Evolutionary conservation across 2,329 filamentous ascomycete genomes (phyloP).

Genomic region (Dactylonectria estremocensis): DNA sequence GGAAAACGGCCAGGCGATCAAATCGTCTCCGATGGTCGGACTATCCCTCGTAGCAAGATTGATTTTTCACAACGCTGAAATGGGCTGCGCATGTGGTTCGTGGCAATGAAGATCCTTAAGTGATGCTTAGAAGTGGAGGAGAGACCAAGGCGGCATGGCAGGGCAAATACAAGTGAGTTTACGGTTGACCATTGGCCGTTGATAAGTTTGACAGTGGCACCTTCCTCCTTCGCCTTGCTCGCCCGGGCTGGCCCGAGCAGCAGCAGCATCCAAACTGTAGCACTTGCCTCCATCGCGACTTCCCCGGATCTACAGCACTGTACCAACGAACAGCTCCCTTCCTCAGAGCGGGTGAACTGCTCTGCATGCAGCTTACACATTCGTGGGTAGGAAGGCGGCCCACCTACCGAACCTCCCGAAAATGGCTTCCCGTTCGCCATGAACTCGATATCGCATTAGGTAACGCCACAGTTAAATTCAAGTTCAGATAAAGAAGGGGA

Average conservation of each 20-base stretch:
- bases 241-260: background rate
- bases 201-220: background rate
- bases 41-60: background rate
- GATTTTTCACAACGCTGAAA: background rate
- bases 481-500: slow-evolving; percentile 12
- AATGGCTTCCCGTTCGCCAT: background rate
- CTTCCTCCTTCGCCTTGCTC: background rate
- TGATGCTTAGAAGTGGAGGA: background rate
- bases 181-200: background rate
- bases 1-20: slow-evolving; percentile 4
- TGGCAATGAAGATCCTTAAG: background rate
- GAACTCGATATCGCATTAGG: slow-evolving; percentile 22
- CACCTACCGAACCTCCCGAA: background rate
- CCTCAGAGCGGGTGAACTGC: background rate
- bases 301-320: slow-evolving; percentile 27
- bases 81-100: background rate
- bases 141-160: background rate
- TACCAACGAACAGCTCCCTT: slow-evolving; percentile 1
- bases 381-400: background rate
- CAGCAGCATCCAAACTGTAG: background rate
- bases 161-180: background rate
- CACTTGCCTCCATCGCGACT: slow-evolving; percentile 30
- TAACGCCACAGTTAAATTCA: slow-evolving; percentile 24
- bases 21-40: slow-evolving; percentile 11
- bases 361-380: slow-evolving; percentile 5